Evolutionary conservation across 1,284 basidiomycete genomes (phyloP).

Genomic region (Ganoderma boninense): DNA sequence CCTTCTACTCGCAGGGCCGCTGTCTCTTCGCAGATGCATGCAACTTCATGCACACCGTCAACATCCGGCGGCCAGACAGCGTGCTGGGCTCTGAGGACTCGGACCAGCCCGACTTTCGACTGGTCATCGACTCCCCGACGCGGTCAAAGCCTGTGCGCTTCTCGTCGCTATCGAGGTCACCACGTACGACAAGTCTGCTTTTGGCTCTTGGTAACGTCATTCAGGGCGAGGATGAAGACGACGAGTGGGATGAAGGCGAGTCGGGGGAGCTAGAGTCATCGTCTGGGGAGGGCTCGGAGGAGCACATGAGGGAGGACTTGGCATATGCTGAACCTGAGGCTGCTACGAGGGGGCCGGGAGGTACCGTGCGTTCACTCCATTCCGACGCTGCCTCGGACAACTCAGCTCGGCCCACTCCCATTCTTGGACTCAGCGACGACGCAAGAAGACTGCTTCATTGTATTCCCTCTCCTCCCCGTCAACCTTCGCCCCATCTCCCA

Average conservation of each 20-base stretch:
- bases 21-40: conserved; percentile 81
- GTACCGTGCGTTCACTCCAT: not conserved
- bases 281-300: conserved; percentile 26
- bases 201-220: conserved; percentile 70
- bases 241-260: conserved; percentile 35
- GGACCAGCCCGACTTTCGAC: conserved; percentile 28
- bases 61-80: conserved; percentile 35
- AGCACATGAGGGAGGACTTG: conserved; percentile 19
- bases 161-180: conserved; percentile 61
- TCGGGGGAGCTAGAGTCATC: conserved; percentile 28
- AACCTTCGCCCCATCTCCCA: conserved; percentile 7
- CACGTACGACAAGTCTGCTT: conserved; percentile 65
- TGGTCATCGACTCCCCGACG: conserved; percentile 26
- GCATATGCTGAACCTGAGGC: conserved; percentile 15
- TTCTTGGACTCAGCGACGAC: conserved; percentile 25
- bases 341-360: not conserved
- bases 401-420: conserved; percentile 19
- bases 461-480: conserved; percentile 17
- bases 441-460: conserved; percentile 16
- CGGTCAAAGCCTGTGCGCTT: conserved; percentile 40
- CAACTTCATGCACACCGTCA: conserved; percentile 77
- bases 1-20: conserved; percentile 79
- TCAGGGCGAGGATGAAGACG: conserved; percentile 50
- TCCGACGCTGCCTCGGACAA: conserved; percentile 16
- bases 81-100: conserved; percentile 31